phyloP scores from a whole-genome alignment of 2,329 filamentous ascomycete genomes.

The Aureobasidium sp. region DNA sequence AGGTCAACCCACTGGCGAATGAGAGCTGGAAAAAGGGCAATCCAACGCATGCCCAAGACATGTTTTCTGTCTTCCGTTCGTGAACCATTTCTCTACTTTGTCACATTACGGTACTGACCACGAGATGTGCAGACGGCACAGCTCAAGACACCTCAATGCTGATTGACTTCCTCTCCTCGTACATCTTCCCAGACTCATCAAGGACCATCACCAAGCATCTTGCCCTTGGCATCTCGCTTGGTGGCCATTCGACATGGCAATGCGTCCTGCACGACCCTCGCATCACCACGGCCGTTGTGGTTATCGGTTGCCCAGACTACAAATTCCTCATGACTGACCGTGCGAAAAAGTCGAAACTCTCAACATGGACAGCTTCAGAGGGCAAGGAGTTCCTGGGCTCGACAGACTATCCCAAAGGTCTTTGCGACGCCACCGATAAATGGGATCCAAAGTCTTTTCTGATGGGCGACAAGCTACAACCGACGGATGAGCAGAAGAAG shows the following conservation, averaged over 20 bases:
- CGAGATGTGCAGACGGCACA: conserved; percentile 48
- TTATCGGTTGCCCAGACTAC: conserved; percentile 89
- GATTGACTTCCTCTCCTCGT: conserved; percentile 71
- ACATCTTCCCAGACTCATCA: conserved; percentile 51
- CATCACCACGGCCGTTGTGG: conserved; percentile 67
- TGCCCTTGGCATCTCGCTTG: conserved; percentile 75
- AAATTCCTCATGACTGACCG: conserved; percentile 73
- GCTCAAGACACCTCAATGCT: conserved; percentile 67
- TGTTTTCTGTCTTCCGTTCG: conserved; percentile 71
- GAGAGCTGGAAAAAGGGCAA: conserved; percentile 75
- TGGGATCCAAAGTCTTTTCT: conserved; percentile 72
- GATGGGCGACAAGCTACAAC: conserved; percentile 40
- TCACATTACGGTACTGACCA: neutral
- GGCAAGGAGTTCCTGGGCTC: conserved; percentile 67
- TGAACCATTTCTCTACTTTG: neutral
- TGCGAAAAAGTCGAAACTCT: conserved; percentile 61
- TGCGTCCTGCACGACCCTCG: conserved; percentile 69
- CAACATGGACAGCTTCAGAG: conserved; percentile 51
- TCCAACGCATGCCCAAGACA: conserved; percentile 76
- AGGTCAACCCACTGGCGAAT: conserved; percentile 63
- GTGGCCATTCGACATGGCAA: conserved; percentile 85
- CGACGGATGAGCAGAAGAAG: conserved; percentile 41
- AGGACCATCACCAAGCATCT: conserved; percentile 55
- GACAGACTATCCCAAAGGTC: conserved; percentile 63
- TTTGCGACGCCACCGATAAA: conserved; percentile 56